Percentiles rank a stretch among this genome's conserved stretches.
phyloP scores from a whole-genome alignment of 1,284 basidiomycete species.

The Leccinum olivaceoglutinosum region DNA sequence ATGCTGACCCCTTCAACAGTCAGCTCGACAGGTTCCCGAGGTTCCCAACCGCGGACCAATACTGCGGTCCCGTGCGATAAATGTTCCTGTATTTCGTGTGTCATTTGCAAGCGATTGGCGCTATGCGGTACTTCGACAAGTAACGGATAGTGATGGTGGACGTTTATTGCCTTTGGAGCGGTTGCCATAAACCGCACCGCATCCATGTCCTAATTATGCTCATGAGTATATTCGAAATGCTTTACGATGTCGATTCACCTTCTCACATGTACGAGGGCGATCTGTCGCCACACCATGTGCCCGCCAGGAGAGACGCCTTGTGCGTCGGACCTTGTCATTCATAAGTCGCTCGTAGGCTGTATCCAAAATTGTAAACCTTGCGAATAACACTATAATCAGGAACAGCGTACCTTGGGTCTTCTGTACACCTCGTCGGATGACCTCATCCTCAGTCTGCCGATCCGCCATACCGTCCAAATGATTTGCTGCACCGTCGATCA shows the following conservation, averaged over 20 bases:
- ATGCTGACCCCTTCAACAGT: neutral
- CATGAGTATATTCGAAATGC: neutral
- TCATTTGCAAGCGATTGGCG: neutral
- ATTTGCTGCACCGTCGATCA: too few relatives aligned
- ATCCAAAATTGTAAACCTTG: neutral
- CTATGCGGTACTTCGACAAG: neutral
- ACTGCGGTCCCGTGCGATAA: neutral
- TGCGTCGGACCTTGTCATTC: too few relatives aligned
- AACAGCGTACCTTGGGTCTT: neutral
- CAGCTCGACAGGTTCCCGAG: neutral
- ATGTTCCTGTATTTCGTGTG: neutral
- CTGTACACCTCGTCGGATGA: neutral
- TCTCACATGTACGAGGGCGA: neutral
- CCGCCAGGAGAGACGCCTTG: too few relatives aligned
- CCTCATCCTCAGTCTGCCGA: neutral
- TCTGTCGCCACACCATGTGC: too few relatives aligned
- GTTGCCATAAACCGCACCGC: neutral
- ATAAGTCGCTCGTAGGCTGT: neutral
- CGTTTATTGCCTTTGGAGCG: neutral
- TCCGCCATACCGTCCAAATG: too few relatives aligned
- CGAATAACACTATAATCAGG: too few relatives aligned
- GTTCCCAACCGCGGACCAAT: neutral
- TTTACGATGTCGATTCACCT: neutral
- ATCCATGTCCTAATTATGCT: neutral
- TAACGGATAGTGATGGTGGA: neutral